These are phyloP conservation scores for Funneliformis caledonium DNA, from an alignment of 371 early-diverging fungal species.

Conservation along the genomic window DNA sequence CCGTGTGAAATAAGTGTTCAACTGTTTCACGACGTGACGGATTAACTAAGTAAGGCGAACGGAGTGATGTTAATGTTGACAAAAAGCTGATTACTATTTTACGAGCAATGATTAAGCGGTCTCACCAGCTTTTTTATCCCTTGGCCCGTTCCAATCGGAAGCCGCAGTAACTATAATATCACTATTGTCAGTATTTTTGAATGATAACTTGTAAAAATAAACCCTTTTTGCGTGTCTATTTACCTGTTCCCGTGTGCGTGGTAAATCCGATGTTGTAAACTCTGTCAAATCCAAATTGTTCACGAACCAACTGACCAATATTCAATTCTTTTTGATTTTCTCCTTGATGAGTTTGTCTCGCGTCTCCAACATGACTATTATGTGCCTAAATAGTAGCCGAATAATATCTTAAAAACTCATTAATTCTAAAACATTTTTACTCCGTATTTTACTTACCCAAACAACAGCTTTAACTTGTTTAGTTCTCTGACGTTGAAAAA, in stretches of 20 bases:
- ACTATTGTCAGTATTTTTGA: conserved; percentile 35
- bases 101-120: not conserved
- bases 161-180: not conserved
- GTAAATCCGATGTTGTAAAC: conserved; percentile 45
- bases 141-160: not conserved
- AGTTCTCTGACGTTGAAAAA: conserved; percentile 10
- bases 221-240: conserved; percentile 42
- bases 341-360: conserved; percentile 44
- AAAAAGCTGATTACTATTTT: not conserved
- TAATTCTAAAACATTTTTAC: not conserved
- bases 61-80: not conserved
- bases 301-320: conserved; percentile 50
- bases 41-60: not conserved
- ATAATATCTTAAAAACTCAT: not conserved
- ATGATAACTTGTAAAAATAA: not conserved
- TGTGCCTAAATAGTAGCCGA: not conserved
- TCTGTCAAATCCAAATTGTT: conserved; percentile 42
- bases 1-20: conserved; percentile 17
- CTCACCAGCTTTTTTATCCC: not conserved
- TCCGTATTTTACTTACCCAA: conserved; percentile 41
- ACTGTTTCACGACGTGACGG: not conserved
- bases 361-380: conserved; percentile 47
- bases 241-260: conserved; percentile 45
- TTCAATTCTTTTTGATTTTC: conserved; percentile 42
- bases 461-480: conserved; percentile 44